Base-by-base conservation (phyloP, 192 early-diverging fungal genomes). In the Coemansia sp. region DNA sequence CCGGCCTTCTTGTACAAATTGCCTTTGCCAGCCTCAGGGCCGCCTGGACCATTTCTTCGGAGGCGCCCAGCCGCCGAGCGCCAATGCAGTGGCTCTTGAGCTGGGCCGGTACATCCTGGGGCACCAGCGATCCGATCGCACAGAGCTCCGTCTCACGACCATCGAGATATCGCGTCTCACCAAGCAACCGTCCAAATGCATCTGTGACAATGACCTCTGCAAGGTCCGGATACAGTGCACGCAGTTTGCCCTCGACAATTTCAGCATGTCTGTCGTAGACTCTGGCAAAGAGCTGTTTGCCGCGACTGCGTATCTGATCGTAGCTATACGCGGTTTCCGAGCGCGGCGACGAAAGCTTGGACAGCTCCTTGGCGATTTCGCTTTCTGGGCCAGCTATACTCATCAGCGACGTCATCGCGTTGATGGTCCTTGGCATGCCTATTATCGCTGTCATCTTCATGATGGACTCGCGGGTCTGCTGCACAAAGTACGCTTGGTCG, bases 71-170 rank as follows among this genome's bases (percentile, higher is more conserved):
- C 11, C 64, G 57, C 9, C 28, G 49, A 5, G 73, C 73, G n/a
- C 73, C 73, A 32, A 70, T 47, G 42, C 64, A 69, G n/a, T 75
- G 73, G 64, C 68, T 75, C 45, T 75, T 75, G 27, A 75, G 73
- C 47, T 75, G 73, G n/a, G 57, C 39, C 2, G 73, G 68, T 18
- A 70, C 73, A 23, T 75, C 48, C 50, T 63, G 63, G 3, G 73
- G 73, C 10, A 75, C 67, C 32, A 75, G 68, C 20, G 67, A 57
- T 0, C 64, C 73, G 0, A 75, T 61, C 11, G 64, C 68, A 18
- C 73, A 75, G 3, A 75, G 42, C 32, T 75, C 73, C 3, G 73
- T 75, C 24, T 75, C 73, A 20, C 68, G 22, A 23, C 47, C 67
- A 30, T 42, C 16, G 2, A 75, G 68, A 29, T 63, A 69, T 1